Base-by-base conservation (phyloP, 805 yeast genomes). In the Pichia nanzhaoensis region DNA sequence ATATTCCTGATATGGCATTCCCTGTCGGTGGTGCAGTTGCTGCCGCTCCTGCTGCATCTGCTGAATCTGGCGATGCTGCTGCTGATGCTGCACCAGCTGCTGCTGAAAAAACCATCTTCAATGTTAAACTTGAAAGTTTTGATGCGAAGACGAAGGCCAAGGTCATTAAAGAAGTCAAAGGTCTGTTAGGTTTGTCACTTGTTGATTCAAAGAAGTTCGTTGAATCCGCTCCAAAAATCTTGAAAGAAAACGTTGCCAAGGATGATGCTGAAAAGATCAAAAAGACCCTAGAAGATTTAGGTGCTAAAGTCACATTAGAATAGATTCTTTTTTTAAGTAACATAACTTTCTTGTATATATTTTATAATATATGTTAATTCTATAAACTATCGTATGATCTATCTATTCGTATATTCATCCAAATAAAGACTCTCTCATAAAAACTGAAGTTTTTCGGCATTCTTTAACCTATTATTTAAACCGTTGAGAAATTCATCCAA, bases 201-300 rank as follows among this genome's bases (percentile, higher is more conserved):
- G 99, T 93, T 50, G 98, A 93, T 65, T 86, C 97, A 51, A 93
- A 93, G 81, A 93, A 93, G 73, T 86, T 93, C 55, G 99, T 93
- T 47, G 99, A 93, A 74, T 70, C 88, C 59, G 98, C 99, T 51
- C 99, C 99, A 57, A 93, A 93, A 76, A 74, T 85, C 38, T 74
- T 93, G 67, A 93, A 93, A 73, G 99, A 93, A 59, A 88, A 89
- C 58, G 89, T 93, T 50, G 83, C 95, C 51, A 93, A 93, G 76
- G 99, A 71, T 64, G 99, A 93, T 59, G 98, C 98, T 55, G 97
- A 91, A 60, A 89, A 90, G 77, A 84, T 93, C 65, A 91, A 93
- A 75, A 74, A 85, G 50, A 80, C 95, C 51, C 76, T 93, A 63
- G 99, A 93, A 73, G 93, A 80, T 44, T 77, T 91, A 58, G 99